Evolutionary conservation across 805 yeast genomes (phyloP).

Genomic region (Ogataea neopini): DNA sequence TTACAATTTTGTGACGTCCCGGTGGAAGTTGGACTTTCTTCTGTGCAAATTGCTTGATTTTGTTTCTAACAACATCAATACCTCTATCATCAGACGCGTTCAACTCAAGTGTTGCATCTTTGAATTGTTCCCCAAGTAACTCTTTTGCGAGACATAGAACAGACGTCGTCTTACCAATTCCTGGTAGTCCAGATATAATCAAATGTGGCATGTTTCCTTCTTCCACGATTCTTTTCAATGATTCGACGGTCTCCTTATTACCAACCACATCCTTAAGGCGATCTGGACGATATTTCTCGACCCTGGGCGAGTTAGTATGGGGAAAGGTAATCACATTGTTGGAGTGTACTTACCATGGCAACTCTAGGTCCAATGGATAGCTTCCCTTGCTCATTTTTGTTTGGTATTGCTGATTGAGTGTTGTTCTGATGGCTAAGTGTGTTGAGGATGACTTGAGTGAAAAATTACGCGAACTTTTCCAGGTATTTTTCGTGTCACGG

Average conservation of each 20-base stretch:
- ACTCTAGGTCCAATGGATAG: constrained; percentile 35
- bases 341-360: constrained; percentile 39
- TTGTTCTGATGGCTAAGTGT: too few species aligned
- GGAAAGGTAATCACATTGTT: too few species aligned
- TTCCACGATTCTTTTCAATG: constrained; percentile 77
- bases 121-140: constrained; percentile 62
- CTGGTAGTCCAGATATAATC: constrained; percentile 94
- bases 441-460: too few species aligned
- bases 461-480: constrained; percentile 5
- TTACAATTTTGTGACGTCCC: constrained; percentile 90
- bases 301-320: constrained; percentile 45
- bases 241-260: constrained; percentile 83
- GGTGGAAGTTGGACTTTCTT: constrained; percentile 84
- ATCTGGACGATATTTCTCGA: constrained; percentile 93
- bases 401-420: background rate
- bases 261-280: constrained; percentile 86
- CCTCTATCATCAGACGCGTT: constrained; percentile 98
- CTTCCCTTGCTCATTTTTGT: constrained; percentile 12
- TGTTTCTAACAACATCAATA: constrained; percentile 91
- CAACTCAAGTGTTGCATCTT: constrained; percentile 85
- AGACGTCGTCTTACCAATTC: constrained; percentile 96
- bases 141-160: constrained; percentile 87
- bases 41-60: constrained; percentile 94
- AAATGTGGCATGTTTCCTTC: constrained; percentile 98
- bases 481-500: background rate